phyloP scores from a whole-genome alignment of 1,284 basidiomycete genomes.

The Puccinia novopanici region DNA sequence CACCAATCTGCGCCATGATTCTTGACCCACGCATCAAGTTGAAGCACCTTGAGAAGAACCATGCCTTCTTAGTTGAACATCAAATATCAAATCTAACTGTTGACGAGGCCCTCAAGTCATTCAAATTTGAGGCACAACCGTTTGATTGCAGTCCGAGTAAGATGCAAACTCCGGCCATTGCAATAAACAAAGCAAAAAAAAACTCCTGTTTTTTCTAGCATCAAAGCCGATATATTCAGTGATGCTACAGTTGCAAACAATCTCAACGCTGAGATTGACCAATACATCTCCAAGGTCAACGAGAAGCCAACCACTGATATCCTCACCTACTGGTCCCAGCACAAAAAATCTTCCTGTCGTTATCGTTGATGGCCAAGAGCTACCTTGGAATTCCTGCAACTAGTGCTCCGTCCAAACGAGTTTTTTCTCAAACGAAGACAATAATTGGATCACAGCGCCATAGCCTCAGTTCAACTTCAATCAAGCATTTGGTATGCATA shows the following conservation, averaged over 20 bases:
- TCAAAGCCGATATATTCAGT: neutral
- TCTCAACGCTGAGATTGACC: neutral
- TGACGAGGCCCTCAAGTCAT: neutral
- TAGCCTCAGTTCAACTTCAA: neutral
- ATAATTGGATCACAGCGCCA: neutral
- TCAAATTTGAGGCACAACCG: neutral
- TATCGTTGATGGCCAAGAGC: neutral
- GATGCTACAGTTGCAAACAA: neutral
- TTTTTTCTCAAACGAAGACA: neutral
- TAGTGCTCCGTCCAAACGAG: neutral
- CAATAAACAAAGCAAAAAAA: neutral
- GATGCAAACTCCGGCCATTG: neutral
- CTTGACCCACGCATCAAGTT: neutral
- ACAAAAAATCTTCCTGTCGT: neutral
- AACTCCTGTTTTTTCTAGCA: neutral
- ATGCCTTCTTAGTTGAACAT: neutral
- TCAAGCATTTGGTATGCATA: neutral
- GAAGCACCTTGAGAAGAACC: neutral
- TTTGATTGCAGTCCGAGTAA: constrained; percentile 5
- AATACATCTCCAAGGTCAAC: neutral
- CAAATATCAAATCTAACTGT: neutral
- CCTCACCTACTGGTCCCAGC: neutral
- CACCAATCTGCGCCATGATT: neutral
- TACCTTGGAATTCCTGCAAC: constrained; percentile 3
- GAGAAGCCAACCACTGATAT: neutral